Percentiles rank a stretch among this genome's conserved stretches.
Conservation (phyloP, 2,329 filamentous ascomycete genomes). For the Paracorniculantispora psalliotae region DNA sequence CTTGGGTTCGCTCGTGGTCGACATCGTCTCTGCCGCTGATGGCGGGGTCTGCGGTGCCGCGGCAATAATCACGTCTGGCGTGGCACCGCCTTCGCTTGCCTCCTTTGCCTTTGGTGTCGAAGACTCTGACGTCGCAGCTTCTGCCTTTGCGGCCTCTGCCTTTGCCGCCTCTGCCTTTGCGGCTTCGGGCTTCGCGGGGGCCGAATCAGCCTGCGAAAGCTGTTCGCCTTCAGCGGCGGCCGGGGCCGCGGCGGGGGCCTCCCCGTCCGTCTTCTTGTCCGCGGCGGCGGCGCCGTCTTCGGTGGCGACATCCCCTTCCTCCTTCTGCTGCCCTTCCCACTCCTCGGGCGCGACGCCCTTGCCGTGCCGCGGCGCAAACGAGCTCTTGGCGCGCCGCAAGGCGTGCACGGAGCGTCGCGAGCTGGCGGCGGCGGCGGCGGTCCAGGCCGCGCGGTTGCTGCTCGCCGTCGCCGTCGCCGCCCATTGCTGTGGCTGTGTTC, state of each 20-base stretch:
- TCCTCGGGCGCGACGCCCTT: constrained; percentile 54
- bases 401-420: constrained; percentile 14
- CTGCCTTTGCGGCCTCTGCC: too few relatives aligned
- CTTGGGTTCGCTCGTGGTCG: not conserved
- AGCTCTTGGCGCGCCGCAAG: constrained; percentile 30
- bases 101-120: not conserved
- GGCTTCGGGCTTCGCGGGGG: not conserved
- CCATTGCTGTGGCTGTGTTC: constrained; percentile 24
- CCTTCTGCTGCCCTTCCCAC: constrained; percentile 19
- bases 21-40: not conserved
- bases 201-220: constrained; percentile 1
- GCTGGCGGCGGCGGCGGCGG: not conserved
- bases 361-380: constrained; percentile 52
- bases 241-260: not conserved
- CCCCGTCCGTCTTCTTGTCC: not conserved
- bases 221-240: constrained; percentile 13
- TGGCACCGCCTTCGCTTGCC: not conserved
- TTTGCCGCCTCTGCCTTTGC: not conserved
- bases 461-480: constrained; percentile 35
- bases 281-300: not conserved
- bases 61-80: constrained; percentile 4
- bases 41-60: not conserved
- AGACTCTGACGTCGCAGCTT: too few relatives aligned
- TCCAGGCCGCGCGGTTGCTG: not conserved
- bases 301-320: constrained; percentile 21